A percentile compares a stretch with the other conserved stretches of the same genome.
These are phyloP conservation scores for Citrus trifoliata DNA, from an alignment of 345 rosid species.

Conservation along the genomic window DNA sequence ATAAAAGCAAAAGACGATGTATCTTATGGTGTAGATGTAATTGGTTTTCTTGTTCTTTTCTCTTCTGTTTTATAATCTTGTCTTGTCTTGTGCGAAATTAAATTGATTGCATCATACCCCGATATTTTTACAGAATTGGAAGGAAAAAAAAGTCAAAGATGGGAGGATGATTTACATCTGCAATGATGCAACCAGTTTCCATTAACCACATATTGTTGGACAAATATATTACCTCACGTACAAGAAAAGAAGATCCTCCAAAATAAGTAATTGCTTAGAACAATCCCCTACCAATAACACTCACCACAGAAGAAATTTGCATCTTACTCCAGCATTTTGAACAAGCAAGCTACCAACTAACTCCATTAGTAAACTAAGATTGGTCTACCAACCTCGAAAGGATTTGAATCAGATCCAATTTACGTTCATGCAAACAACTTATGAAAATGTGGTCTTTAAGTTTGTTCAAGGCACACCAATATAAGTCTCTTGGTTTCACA, in stretches of 20 bases:
- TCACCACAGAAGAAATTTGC: not conserved
- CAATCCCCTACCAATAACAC: not conserved
- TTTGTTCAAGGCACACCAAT: not conserved
- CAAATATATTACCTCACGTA: not conserved
- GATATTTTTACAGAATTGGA: too few relatives aligned
- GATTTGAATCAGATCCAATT: not conserved
- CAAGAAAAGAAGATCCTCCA: not conserved
- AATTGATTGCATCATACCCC: too few relatives aligned
- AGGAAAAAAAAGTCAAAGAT: too few relatives aligned
- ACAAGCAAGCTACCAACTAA: not conserved
- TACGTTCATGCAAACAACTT: not conserved
- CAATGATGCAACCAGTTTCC: not conserved
- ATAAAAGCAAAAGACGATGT: too few relatives aligned
- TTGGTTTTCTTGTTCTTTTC: too few relatives aligned
- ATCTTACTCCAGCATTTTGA: not conserved
- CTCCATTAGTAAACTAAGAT: not conserved
- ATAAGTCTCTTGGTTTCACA: not conserved
- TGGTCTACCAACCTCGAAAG: not conserved
- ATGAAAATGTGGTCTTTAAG: conserved; percentile 3
- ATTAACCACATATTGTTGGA: not conserved
- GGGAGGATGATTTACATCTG: not conserved
- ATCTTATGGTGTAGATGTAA: too few relatives aligned
- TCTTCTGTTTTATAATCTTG: too few relatives aligned
- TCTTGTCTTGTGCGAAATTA: too few relatives aligned
- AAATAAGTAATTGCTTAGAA: not conserved